Evolutionary conservation across 2,329 filamentous ascomycete genomes (phyloP).

Genomic region (Zelopaecilomyces penicillatus): DNA sequence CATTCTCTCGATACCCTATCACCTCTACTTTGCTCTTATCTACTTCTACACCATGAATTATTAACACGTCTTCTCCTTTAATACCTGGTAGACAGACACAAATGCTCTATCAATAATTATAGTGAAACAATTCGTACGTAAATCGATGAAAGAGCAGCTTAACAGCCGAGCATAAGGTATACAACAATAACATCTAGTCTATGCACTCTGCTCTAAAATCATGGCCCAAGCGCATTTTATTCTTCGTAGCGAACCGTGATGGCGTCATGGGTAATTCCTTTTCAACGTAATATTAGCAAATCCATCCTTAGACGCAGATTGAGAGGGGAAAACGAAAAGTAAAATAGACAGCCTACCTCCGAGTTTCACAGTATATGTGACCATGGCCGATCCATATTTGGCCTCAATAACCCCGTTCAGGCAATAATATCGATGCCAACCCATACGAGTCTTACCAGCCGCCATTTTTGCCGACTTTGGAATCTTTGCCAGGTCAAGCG

Average conservation of each 20-base stretch:
- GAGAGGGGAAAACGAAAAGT: neutral
- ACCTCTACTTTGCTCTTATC: too few species aligned
- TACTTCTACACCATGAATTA: too few species aligned
- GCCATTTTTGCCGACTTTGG: constrained; percentile 21
- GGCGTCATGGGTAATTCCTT: constrained; percentile 29
- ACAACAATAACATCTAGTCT: too few species aligned
- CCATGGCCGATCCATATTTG: constrained; percentile 29
- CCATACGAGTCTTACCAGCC: constrained; percentile 25
- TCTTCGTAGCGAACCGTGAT: constrained; percentile 27
- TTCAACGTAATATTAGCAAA: neutral
- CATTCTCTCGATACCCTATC: too few species aligned
- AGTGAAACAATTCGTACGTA: too few species aligned
- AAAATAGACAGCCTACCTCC: constrained; percentile 20
- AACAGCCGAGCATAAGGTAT: too few species aligned
- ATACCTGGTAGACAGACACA: too few species aligned
- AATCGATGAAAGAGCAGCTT: too few species aligned
- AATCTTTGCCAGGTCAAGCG: constrained; percentile 27
- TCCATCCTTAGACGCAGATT: neutral
- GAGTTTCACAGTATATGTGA: constrained; percentile 29
- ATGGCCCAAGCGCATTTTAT: neutral
- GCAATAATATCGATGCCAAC: constrained; percentile 29
- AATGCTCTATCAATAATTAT: too few species aligned
- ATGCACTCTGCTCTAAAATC: too few species aligned
- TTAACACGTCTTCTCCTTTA: too few species aligned
- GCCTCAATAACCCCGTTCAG: constrained; percentile 28